A percentile compares a stretch with the other conserved stretches of the same genome.
These are phyloP conservation scores for Talaromyces islandicus DNA, from an alignment of 2,329 filamentous ascomycete species.

Conservation along the genomic window DNA sequence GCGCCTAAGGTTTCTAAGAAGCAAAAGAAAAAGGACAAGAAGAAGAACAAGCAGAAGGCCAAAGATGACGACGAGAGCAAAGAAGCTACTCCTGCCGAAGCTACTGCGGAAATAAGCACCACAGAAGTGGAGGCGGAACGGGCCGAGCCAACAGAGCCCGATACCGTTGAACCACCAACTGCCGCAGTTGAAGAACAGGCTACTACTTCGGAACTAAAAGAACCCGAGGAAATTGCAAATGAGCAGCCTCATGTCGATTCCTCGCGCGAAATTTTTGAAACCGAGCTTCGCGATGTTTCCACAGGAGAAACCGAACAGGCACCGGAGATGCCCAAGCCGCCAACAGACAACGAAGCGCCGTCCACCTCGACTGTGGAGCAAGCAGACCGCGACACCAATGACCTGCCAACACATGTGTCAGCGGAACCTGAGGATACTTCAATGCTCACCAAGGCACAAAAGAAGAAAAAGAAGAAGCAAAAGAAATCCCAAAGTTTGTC, in stretches of 20 bases:
- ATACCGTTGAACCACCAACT: neutral
- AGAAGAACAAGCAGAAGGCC: conserved; percentile 15
- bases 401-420: conserved; percentile 11
- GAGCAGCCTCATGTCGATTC: neutral
- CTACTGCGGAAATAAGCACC: conserved; percentile 1
- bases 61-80: conserved; percentile 5
- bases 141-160: conserved; percentile 4
- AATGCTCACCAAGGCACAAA: conserved; percentile 1
- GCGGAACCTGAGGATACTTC: conserved; percentile 5
- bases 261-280: neutral
- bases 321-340: conserved; percentile 4
- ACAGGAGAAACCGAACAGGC: neutral
- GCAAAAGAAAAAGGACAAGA: conserved; percentile 15
- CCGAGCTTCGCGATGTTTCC: neutral
- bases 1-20: conserved; percentile 14
- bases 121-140: conserved; percentile 2
- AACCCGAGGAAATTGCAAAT: neutral
- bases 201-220: neutral
- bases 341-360: conserved; percentile 2
- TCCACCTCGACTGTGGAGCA: conserved; percentile 6
- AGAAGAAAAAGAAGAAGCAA: conserved; percentile 13
- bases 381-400: conserved; percentile 6
- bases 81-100: neutral
- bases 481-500: conserved; percentile 7
- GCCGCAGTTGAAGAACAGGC: neutral